Base-by-base conservation (phyloP, 2,329 filamentous ascomycete genomes). In the Aureobasidium sp. region DNA sequence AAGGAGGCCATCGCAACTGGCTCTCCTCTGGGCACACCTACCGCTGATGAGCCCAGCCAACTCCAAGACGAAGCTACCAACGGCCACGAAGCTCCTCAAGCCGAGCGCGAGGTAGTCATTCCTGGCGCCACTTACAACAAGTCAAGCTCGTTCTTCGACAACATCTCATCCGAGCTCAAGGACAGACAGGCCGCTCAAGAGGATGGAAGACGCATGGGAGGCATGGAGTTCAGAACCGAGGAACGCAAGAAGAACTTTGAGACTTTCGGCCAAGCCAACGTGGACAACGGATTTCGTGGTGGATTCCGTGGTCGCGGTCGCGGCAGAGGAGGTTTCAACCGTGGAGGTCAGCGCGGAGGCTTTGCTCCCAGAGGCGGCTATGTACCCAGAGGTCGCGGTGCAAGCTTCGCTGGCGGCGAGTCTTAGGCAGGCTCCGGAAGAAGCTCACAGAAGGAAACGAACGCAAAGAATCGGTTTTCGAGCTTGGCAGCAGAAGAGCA, bases 211-310 rank as follows among this genome's bases (percentile, higher is more conserved):
- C 53, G 64, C 52, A 59, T 66, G 54, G 87, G 88, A 62, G 91
- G 91, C 36, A 86, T 89, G 52, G 91, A 96, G 73, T 95, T 94
- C 86, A 86, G 94, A 59, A 88, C 86, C 42, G 91, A 97, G 73
- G 94, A 97, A 73, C 90, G 96, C 73, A 91, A 88, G 74, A 91
- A 91, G 78, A 97, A 97, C 73, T 89, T 99, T 71, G 94, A 99
- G 77, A 99, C 94, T 0, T 99, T 99, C 68, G 94, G 94, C 8
- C 92, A 97, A 74, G 92, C 92, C 59, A 97, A 91, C 67, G 92
- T 99, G 27, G 94, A 99, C 68, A 87, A 67, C 11, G 68, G 86
- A 16, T 89, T 85, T 72, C 84, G 89, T 64, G 85, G 86, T 59
- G 87, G 89, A 65, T 94, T 86, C 75, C 87, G 91, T 57, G 90